These are phyloP conservation scores for Colletotrichum zoysiae DNA, from an alignment of 2,329 filamentous ascomycete genomes.

Conservation along the genomic window DNA sequence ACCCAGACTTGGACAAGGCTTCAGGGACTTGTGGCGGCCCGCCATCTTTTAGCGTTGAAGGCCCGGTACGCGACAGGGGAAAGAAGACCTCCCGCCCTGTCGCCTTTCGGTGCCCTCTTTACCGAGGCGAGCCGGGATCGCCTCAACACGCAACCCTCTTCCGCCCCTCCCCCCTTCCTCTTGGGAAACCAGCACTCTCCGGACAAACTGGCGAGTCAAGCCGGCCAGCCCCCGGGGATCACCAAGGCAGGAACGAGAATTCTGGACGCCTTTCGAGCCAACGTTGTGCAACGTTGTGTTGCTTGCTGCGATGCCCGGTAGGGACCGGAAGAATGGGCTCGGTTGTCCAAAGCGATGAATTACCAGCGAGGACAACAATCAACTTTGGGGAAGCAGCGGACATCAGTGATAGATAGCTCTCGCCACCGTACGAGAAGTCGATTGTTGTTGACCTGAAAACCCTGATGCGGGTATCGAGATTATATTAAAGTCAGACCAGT, in stretches of 20 bases:
- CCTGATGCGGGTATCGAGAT: conserved; percentile 9
- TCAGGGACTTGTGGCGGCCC: neutral
- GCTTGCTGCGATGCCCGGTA: neutral
- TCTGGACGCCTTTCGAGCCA: neutral
- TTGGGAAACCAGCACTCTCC: neutral
- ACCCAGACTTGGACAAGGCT: neutral
- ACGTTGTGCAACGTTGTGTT: neutral
- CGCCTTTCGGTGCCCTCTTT: conserved; percentile 17
- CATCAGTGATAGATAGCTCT: neutral
- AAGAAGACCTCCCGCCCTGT: conserved; percentile 10
- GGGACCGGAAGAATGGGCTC: neutral
- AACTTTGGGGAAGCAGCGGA: neutral
- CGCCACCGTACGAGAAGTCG: neutral
- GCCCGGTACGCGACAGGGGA: conserved; percentile 7
- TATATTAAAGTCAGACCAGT: conserved; percentile 4
- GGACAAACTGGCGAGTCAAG: neutral
- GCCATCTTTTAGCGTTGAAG: neutral
- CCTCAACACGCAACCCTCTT: neutral
- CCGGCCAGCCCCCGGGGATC: neutral
- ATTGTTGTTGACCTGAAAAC: neutral
- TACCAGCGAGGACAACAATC: neutral
- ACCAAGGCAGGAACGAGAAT: neutral
- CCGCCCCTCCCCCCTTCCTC: neutral
- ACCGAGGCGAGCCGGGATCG: conserved; percentile 19
- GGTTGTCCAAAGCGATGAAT: neutral